Conservation (phyloP, 306 rosid genomes). For the Medicago arabica region DNA sequence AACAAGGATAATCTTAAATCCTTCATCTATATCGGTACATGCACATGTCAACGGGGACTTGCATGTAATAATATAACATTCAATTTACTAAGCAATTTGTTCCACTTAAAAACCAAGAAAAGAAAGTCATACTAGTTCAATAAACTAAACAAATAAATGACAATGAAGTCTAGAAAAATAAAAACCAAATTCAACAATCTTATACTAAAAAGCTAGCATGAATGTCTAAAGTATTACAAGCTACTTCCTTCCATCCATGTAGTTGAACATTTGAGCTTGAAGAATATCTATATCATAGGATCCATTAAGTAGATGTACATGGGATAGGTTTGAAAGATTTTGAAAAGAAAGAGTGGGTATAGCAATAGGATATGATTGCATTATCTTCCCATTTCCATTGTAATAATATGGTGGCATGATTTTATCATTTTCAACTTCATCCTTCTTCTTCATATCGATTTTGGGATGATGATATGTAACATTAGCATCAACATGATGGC, state of each 20-base stretch:
- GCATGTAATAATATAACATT: neutral
- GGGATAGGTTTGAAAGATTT: neutral
- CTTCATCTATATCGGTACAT: too few relatives aligned
- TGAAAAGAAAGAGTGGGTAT: neutral
- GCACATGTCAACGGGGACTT: too few relatives aligned
- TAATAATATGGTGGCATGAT: conserved; percentile 6
- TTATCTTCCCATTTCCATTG: neutral
- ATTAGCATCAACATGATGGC: neutral
- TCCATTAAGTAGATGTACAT: conserved; percentile 4
- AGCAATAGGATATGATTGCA: conserved; percentile 12
- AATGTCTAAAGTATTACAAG: neutral
- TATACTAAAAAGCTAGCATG: neutral
- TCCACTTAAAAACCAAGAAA: neutral
- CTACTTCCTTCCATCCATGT: conserved; percentile 34
- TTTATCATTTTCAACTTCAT: conserved; percentile 4
- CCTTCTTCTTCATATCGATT: neutral
- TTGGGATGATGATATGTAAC: conserved; percentile 2
- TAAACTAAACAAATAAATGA: neutral
- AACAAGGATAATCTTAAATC: too few relatives aligned
- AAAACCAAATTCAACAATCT: neutral
- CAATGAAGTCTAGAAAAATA: neutral
- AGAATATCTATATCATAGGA: neutral
- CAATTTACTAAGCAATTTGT: neutral
- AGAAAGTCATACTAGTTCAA: neutral
- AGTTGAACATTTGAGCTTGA: conserved; percentile 10